Evolutionary conservation across 2,329 filamentous ascomycete genomes (phyloP).

Genomic region (Aspergillus calidoustus): DNA sequence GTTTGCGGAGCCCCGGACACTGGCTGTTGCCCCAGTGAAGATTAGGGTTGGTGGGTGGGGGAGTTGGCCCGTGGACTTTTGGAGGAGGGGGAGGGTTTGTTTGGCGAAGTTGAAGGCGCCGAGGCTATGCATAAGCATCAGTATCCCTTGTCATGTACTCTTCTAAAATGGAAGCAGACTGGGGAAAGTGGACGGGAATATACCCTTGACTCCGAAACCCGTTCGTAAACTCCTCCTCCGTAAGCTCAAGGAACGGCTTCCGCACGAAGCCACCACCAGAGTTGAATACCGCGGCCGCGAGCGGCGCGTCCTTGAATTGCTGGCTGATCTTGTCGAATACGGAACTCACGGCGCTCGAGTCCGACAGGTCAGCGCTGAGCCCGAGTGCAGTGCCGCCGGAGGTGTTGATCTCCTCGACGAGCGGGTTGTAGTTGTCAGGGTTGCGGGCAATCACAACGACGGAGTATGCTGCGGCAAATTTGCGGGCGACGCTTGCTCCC

Average conservation of each 20-base stretch:
- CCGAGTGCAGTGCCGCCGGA: conserved; percentile 64
- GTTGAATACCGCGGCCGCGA: conserved; percentile 65
- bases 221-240: conserved; percentile 59
- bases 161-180: no score
- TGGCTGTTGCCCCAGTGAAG: conserved; percentile 86
- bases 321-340: conserved; percentile 60
- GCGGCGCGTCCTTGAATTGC: conserved; percentile 52
- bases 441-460: conserved; percentile 65
- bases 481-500: conserved; percentile 64
- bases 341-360: conserved; percentile 55
- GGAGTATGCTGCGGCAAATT: conserved; percentile 62
- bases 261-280: conserved; percentile 60
- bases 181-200: conserved; percentile 20
- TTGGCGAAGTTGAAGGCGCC: conserved; percentile 81
- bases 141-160: background rate
- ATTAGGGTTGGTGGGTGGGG: conserved; percentile 77
- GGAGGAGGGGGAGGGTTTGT: conserved; percentile 69
- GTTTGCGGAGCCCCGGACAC: conserved; percentile 70
- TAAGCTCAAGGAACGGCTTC: conserved; percentile 66
- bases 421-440: conserved; percentile 58
- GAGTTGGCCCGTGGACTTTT: conserved; percentile 57
- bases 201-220: conserved; percentile 58
- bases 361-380: conserved; percentile 63
- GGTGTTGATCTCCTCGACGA: conserved; percentile 64
- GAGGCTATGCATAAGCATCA: conserved; percentile 30